Base-by-base conservation (phyloP, 1,284 basidiomycete genomes). In the Rhodotorula sp. region DNA sequence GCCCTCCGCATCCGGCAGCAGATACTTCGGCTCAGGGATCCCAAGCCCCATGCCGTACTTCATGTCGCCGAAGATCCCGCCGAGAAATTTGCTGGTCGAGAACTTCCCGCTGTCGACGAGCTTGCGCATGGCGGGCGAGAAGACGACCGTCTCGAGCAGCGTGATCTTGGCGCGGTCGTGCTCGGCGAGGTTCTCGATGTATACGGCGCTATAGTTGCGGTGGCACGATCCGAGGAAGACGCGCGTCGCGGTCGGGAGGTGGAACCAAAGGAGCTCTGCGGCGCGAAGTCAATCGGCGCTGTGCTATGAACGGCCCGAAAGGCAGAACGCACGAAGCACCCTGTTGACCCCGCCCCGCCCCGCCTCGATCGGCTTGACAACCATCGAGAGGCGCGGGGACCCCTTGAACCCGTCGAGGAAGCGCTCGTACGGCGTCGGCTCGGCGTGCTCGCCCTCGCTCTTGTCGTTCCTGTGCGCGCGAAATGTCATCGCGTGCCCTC, bases 141-240 rank as follows among this genome's bases (percentile, higher is more conserved):
- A 15, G 17, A 34, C 37, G 4, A 62, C 37, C 7, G 61, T 41
- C 12, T 53, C 27, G 51, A 62, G 32, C 8, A 62, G 50, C 6
- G n/a, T 22, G 37, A 54, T 19, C 50, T 62, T 62, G 36, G 19
- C 6, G 27, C 51, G 8, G 6, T 53, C 27, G 12, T 15, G 19
- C 2, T 15, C 5, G 3, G 50, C 50, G n/a, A 62, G 27, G 34
- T 27, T 50, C 29, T 54, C 51, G 37, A 62, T 50, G 61, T 62
- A 62, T 1, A 17, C 7, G 8, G 50, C 50, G 50, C 37, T 36
- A 21, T 53, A 53, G 37, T 53, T 22, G n/a, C 50, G 39, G 61
- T 62, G 61, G 22, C 41, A 27, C 27, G 50, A 39, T 37, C 50
- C 61, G 50, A 62, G 50, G 37, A 62, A 62, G 37, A 62, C 32